Conservation (phyloP, 2,329 filamentous ascomycete species). For the Albifimbria verrucaria region DNA sequence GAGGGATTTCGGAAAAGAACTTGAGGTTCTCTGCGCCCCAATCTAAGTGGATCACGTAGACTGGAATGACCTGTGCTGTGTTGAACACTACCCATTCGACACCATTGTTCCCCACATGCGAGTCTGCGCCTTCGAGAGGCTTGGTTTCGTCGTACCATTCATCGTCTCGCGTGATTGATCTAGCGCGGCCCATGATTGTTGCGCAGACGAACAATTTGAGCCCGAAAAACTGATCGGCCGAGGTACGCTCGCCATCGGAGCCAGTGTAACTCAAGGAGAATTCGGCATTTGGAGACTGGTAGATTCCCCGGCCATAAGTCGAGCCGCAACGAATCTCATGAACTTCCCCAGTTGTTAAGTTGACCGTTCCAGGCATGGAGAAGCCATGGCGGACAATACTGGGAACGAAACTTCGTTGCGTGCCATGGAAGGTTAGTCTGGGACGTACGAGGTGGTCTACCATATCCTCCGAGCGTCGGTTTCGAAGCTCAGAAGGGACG, state of each 20-base stretch:
- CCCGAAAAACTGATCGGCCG: constrained; percentile 28
- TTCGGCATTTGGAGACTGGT: constrained; percentile 36
- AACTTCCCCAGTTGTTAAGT: background rate
- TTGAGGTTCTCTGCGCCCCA: constrained; percentile 29
- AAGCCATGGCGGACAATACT: constrained; percentile 43
- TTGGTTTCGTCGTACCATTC: constrained; percentile 21
- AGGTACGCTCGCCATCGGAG: constrained; percentile 22
- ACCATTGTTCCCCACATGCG: constrained; percentile 32
- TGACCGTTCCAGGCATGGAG: constrained; percentile 25
- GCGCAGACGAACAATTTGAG: constrained; percentile 42
- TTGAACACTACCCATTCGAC: constrained; percentile 43
- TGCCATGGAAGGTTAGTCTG: constrained; percentile 38
- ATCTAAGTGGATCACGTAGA: constrained; percentile 43
- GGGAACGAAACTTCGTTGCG: constrained; percentile 28
- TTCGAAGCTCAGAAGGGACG: background rate
- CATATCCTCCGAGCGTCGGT: constrained; percentile 21
- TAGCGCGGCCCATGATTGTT: constrained; percentile 39
- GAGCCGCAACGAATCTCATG: constrained; percentile 26
- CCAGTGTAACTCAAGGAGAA: constrained; percentile 35
- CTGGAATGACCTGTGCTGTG: constrained; percentile 38
- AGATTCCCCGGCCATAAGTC: constrained; percentile 39
- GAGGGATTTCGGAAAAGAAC: constrained; percentile 12
- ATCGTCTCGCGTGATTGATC: constrained; percentile 22
- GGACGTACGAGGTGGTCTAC: constrained; percentile 32
- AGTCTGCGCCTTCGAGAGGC: constrained; percentile 26